Base-by-base conservation (phyloP, 768 basidiomycete species). In the Boletus sp. region DNA sequence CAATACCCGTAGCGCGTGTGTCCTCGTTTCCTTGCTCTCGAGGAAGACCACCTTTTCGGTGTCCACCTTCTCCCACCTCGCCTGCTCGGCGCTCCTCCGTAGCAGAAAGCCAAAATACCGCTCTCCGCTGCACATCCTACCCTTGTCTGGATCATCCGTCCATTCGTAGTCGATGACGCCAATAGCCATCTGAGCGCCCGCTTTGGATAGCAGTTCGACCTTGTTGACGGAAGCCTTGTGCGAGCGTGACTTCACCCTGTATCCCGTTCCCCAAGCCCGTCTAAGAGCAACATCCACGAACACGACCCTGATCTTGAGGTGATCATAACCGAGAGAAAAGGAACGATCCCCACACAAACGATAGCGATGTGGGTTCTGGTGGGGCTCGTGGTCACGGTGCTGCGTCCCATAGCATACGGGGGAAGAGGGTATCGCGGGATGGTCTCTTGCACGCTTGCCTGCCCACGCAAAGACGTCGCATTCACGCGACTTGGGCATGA, bases 401-500 rank as follows among this genome's bases (percentile, higher is more conserved):
- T 55, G 19, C 9, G 7, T 27, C 5, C 54, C 43, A n/a, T 46
- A 55, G 38, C 55, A 54, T 1, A 27, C 44, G 23, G 55, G 51
- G 10, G 55, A 55, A 15, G 51, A 55, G 4, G 55, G 55, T 35
- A 54, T 40, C 15, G 51, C 51, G 2, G 55, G 55, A 23, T 55
- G 55, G 38, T 17, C 44, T 5, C 30, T 19, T 34, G 51, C 44
- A 10, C 44, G 17, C 13, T 7, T 29, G 5, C 43, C 54, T 7
- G 50, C 54, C 54, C 54, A 55, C 13, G 54, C 50, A 39, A 55
- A 55, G 29, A 45, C 37, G 11, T 55, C 54, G 37, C 42, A 45
- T 33, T 55, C 44, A 19, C 25, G 37, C 7, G 55, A 46, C 11
- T 19, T 41, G 8, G 51, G 50, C 38, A 55, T 53, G 17, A 54